phyloP scores from a whole-genome alignment of 352 stramenopile species.

The Pythium brachiatum region DNA sequence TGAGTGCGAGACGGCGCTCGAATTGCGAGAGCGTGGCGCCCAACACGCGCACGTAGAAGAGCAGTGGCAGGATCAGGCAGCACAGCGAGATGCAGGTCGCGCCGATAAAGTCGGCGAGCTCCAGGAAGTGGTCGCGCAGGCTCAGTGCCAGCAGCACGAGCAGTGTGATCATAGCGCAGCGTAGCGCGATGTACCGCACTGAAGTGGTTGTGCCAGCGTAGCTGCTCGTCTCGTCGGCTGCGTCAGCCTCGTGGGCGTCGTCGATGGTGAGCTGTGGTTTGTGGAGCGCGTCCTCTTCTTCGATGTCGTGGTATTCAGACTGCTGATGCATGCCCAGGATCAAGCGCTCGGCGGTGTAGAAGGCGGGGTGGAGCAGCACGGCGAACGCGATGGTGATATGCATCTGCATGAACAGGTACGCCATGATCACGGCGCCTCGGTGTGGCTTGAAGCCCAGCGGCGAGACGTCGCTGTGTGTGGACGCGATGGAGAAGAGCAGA shows the following conservation, averaged over 20 bases:
- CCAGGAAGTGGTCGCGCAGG: constrained; percentile 26
- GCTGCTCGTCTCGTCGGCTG: not conserved
- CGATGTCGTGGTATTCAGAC: constrained; percentile 11
- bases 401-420: constrained; percentile 40
- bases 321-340: constrained; percentile 24
- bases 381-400: constrained; percentile 40
- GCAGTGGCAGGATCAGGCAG: constrained; percentile 33
- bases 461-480: not conserved
- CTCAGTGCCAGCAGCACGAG: constrained; percentile 27
- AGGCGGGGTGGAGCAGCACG: constrained; percentile 28
- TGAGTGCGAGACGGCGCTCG: constrained; percentile 17
- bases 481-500: constrained; percentile 32
- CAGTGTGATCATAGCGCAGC: constrained; percentile 17
- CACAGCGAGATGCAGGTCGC: constrained; percentile 24
- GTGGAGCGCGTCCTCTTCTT: not conserved
- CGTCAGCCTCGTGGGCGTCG: not conserved
- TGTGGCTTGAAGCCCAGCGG: constrained; percentile 24
- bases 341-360: constrained; percentile 27
- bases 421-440: constrained; percentile 26
- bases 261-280: not conserved
- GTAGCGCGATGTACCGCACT: constrained; percentile 19
- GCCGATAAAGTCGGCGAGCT: constrained; percentile 33
- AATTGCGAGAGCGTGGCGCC: constrained; percentile 10
- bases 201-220: constrained; percentile 3
- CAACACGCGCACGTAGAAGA: constrained; percentile 32